Base-by-base conservation (phyloP, 2,329 filamentous ascomycete species). In the Colletotrichum spinosum region DNA sequence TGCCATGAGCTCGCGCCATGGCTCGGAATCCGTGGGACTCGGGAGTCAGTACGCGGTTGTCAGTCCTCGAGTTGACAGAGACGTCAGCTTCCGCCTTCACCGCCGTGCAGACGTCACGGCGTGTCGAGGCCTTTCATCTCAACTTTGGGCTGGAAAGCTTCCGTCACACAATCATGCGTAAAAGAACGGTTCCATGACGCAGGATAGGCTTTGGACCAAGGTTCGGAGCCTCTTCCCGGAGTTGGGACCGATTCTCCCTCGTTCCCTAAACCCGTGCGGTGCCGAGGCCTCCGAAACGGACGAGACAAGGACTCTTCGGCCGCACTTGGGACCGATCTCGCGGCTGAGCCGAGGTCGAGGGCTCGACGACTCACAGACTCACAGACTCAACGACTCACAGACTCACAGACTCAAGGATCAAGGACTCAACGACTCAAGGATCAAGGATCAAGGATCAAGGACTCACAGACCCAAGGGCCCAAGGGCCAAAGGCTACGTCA, bases 61-160 rank as follows among this genome's bases (percentile, higher is more conserved):
- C 25, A 25, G 25, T 25, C 25, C 25, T 25, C 25, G 25, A 25
- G 25, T 25, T 25, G 25, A 25, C 25, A 25, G 4, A 25, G 25
- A 25, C 25, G 25, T 25, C 25, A 25, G 25, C 4, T 25, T 25
- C 25, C 25, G 25, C 25, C 25, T 25, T 41, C 4, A 41, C 38
- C 9, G 38, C 6, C 38, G 9, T 41, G 38, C 38, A 13, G 42
- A n/a, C 37, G 12, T 41, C 38, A 61, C 45, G 33, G 12, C 45
- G 38, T 39, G 34, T 10, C 39, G 34, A 39, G n/a, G 53, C 8
- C 46, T 52, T 25, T 63, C 41, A 13, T 63, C 17, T n/a, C 25
- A 58, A 48, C 34, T 57, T 37, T 13, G 12, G 4, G 25, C 45
- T 53, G 38, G 17, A 3, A 17, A 38, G 9, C 33, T 34, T 8